phyloP scores from a whole-genome alignment of 129 eudicot species.

The Rutidosis leptorrhynchoides region DNA sequence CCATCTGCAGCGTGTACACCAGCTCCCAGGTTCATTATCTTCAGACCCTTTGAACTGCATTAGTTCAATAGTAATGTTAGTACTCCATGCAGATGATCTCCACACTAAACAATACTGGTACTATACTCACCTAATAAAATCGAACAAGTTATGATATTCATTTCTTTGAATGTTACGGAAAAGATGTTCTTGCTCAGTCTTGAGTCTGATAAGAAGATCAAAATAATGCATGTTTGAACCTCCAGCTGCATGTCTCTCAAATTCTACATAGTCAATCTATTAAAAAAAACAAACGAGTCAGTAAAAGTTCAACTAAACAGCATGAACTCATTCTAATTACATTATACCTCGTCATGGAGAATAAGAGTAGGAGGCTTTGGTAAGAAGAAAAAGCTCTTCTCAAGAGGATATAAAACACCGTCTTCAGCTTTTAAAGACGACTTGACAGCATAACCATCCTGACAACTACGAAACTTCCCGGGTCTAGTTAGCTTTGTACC shows the following conservation, averaged over 20 bases:
- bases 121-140: conserved; percentile 69
- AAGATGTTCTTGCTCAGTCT: conserved; percentile 93
- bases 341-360: conserved; percentile 89
- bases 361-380: conserved; percentile 98
- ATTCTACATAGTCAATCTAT: conserved; percentile 93
- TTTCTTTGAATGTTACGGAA: conserved; percentile 96
- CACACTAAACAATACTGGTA: conserved; percentile 15
- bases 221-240: conserved; percentile 98
- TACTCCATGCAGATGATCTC: neutral
- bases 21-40: conserved; percentile 79
- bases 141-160: conserved; percentile 78
- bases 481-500: conserved; percentile 88
- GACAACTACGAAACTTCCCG: conserved; percentile 87
- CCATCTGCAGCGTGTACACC: conserved; percentile 56
- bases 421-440: conserved; percentile 97
- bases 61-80: neutral
- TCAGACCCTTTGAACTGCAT: conserved; percentile 77
- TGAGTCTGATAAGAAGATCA: conserved; percentile 78
- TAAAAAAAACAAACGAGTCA: conserved; percentile 7
- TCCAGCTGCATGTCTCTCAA: conserved; percentile 94
- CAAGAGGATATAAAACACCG: conserved; percentile 90
- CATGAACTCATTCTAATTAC: neutral
- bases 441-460: conserved; percentile 91
- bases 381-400: conserved; percentile 90
- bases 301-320: conserved; percentile 11